Evolutionary conservation across 176 grass and related monocot genomes (phyloP).

Genomic region (Puya raimondii): DNA sequence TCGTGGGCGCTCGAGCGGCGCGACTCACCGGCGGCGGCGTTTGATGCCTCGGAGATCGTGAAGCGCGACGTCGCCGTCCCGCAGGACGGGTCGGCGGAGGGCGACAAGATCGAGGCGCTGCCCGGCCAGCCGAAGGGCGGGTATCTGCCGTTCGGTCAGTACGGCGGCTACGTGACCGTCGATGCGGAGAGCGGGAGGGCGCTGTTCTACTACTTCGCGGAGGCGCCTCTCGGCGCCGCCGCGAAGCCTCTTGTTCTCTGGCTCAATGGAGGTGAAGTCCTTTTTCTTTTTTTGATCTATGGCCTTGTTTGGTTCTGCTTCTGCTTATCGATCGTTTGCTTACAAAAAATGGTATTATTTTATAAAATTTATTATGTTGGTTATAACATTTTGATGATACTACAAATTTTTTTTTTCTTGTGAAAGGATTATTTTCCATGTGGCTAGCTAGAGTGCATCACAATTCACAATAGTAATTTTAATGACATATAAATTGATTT

Average conservation of each 20-base stretch:
- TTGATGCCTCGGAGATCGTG: background rate
- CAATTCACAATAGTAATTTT: too few relatives aligned
- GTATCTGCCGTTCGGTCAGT: conserved; percentile 21
- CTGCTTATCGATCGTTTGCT: too few relatives aligned
- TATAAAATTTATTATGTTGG: background rate
- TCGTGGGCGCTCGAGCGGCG: background rate
- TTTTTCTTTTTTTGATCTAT: background rate
- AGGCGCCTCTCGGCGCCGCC: conserved; percentile 22
- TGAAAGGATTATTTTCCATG: too few relatives aligned
- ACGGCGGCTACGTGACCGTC: conserved; percentile 48
- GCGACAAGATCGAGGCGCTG: conserved; percentile 37
- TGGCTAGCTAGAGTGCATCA: too few relatives aligned
- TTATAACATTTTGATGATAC: too few relatives aligned
- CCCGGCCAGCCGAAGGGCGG: conserved; percentile 35
- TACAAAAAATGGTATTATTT: too few relatives aligned
- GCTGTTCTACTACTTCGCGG: conserved; percentile 75
- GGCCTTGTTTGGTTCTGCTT: too few relatives aligned
- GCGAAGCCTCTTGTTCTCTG: conserved; percentile 49
- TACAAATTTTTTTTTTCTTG: too few relatives aligned
- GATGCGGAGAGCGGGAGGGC: conserved; percentile 17
- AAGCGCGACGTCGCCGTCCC: background rate
- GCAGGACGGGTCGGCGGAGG: conserved; percentile 26
- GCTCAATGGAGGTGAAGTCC: conserved; percentile 61
- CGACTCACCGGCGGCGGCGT: background rate
- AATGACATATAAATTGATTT: too few relatives aligned